Conservation (phyloP, 1,139 yeast genomes). For the Citeromyces hawaiiensis region DNA sequence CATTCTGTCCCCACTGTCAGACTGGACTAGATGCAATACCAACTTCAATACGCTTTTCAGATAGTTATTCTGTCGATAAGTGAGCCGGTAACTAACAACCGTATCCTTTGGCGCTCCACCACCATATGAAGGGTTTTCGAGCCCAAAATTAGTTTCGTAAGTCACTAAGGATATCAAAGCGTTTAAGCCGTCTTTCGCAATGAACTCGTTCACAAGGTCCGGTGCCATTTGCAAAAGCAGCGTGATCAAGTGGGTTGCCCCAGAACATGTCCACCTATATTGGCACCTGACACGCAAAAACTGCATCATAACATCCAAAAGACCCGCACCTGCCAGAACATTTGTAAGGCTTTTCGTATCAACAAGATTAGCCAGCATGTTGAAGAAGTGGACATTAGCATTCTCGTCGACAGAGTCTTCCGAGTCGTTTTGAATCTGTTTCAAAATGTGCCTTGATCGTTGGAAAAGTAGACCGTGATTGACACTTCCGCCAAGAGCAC, state of each 20-base stretch:
- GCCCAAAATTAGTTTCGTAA: conserved; percentile 54
- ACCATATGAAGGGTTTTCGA: conserved; percentile 37
- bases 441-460: conserved; percentile 47
- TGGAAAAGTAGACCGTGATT: conserved; percentile 77
- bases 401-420: conserved; percentile 2
- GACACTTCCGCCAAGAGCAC: conserved; percentile 83
- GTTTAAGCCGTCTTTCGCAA: conserved; percentile 53
- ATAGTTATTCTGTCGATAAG: conserved; percentile 53
- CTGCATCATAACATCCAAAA: conserved; percentile 51
- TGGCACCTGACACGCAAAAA: conserved; percentile 40
- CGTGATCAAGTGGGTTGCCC: conserved; percentile 51
- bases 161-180: conserved; percentile 46
- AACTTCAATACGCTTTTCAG: conserved; percentile 44
- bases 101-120: conserved; percentile 40
- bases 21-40: conserved; percentile 48
- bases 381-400: conserved; percentile 25
- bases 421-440: conserved; percentile 15
- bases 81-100: conserved; percentile 41
- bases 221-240: conserved; percentile 33
- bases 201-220: conserved; percentile 43
- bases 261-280: conserved; percentile 46
- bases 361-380: conserved; percentile 42
- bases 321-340: conserved; percentile 53
- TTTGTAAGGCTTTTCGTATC: conserved; percentile 36
- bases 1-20: conserved; percentile 73